Evolutionary conservation across 1,139 yeast genomes (phyloP), one percentile per base, ranked within the genome.

Genomic region (Suzukiozyma palmioleophila): DNA sequence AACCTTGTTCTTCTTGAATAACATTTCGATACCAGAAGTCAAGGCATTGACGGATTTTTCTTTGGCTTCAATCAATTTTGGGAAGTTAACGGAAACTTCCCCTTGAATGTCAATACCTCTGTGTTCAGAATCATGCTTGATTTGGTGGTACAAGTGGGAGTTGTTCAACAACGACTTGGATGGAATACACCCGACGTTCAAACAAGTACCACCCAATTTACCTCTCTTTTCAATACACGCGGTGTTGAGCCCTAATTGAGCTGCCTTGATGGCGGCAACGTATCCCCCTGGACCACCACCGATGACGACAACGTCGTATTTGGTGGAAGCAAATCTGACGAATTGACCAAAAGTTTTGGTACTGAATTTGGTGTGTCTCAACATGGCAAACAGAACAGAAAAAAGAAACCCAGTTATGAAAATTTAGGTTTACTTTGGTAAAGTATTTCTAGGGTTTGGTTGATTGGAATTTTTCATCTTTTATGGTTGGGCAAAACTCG

Each of bases 281-380:
- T 86, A 86, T 48, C 99, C 99, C 65, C 97, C 99, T 50, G 99
- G 99, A 43, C 99, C 99, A 56, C 97, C 98, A 52, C 99, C 99
- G 59, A 94, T 85, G 52, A 94, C 88, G 42, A 90, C 95, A 43
- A 90, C 80, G 58, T 92, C 98, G 62, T 87, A 94, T 62, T 86
- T 68, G 45, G 64, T 49, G 14, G 73, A 66, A 38, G 62, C 66
- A 46, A 49, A 62, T 61, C 74, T 66, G 42, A 63, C 61, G 49
- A 66, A 66, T 47, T 62, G 65, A 37, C 48, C 45, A 26, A 44
- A 43, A 18, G 31, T 36, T 13, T 24, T 24, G 28, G 24, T 14
- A 8, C 10, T 13, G 14, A 14, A n/a, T 26, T 26, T 33, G 22
- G 36, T 25, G 14, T 14, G 13, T 33, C 36, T 33, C 30, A 33